These are phyloP conservation scores for Bipolaris sorokiniana DNA, from an alignment of 2,329 filamentous ascomycete species.

Conservation along the genomic window DNA sequence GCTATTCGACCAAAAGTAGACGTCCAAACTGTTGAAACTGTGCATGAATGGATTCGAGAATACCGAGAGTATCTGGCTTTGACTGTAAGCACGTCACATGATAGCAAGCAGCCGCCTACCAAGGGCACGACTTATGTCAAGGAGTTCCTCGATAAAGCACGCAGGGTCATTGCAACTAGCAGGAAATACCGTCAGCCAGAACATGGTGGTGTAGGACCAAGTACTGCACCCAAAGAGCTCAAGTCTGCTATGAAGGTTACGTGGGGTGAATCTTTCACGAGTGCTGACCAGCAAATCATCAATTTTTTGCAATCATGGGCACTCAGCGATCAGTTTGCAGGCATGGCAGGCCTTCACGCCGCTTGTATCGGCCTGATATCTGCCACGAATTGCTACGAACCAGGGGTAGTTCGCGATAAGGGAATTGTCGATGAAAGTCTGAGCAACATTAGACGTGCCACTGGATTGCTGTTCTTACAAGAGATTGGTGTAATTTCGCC, in stretches of 20 bases:
- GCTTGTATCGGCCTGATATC: conserved; percentile 70
- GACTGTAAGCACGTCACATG: conserved; percentile 9
- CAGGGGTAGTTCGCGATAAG: conserved; percentile 37
- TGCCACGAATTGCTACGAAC: conserved; percentile 65
- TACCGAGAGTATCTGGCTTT: conserved; percentile 58
- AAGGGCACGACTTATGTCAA: conserved; percentile 40
- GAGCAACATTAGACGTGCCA: conserved; percentile 32
- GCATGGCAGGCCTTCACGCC: conserved; percentile 61
- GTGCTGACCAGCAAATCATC: conserved; percentile 63
- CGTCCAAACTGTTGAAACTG: conserved; percentile 58
- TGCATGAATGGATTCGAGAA: conserved; percentile 61
- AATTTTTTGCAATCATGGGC: conserved; percentile 71
- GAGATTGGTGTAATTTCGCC: conserved; percentile 75
- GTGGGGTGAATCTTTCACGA: conserved; percentile 53
- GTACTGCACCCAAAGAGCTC: conserved; percentile 28
- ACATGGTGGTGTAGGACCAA: conserved; percentile 48
- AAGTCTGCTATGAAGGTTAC: conserved; percentile 21
- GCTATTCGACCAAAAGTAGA: conserved; percentile 65
- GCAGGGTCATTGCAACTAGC: conserved; percentile 48
- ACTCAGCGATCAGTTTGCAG: conserved; percentile 36
- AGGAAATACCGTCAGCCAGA: conserved; percentile 47
- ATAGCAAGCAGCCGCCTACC: background rate
- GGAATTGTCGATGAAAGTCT: conserved; percentile 14
- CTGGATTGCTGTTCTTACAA: conserved; percentile 71
- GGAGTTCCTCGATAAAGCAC: conserved; percentile 52